Percentiles rank a stretch among this genome's conserved stretches.
Conservation (phyloP, 768 basidiomycete genomes). For the Trametes cinnabarina region DNA sequence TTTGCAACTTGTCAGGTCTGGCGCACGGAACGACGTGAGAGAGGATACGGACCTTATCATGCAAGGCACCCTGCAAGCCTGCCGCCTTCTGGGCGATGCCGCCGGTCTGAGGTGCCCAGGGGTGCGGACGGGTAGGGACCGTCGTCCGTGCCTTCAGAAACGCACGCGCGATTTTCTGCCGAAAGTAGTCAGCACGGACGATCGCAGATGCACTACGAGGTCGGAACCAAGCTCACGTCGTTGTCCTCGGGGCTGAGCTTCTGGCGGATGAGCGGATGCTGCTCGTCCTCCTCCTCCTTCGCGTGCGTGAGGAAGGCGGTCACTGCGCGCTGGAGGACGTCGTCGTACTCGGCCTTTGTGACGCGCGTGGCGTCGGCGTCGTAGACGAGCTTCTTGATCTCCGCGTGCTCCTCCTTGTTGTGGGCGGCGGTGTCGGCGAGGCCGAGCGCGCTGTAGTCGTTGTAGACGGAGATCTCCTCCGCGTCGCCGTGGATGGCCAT, state of each 20-base stretch:
- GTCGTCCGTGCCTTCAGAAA: constrained; percentile 23
- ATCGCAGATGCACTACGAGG: too few species aligned
- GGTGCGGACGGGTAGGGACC: constrained; percentile 24
- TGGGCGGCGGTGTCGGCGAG: constrained; percentile 20
- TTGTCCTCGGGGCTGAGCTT: constrained; percentile 21
- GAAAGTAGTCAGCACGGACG: neutral
- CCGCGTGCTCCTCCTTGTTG: constrained; percentile 19
- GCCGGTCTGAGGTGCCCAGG: constrained; percentile 23
- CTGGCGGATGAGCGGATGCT: constrained; percentile 17
- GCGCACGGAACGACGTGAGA: neutral
- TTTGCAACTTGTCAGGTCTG: too few species aligned
- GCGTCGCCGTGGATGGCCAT: constrained; percentile 23
- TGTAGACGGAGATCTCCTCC: constrained; percentile 25
- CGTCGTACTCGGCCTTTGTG: constrained; percentile 16
- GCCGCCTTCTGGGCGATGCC: constrained; percentile 24
- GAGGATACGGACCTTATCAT: constrained; percentile 19
- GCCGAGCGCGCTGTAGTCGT: constrained; percentile 16
- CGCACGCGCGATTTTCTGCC: constrained; percentile 18
- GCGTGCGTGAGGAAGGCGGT: constrained; percentile 22
- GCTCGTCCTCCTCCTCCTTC: constrained; percentile 24
- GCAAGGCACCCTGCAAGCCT: constrained; percentile 15
- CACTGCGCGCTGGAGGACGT: constrained; percentile 20
- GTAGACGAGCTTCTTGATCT: constrained; percentile 5
- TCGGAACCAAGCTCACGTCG: constrained; percentile 26
- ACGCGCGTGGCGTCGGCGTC: constrained; percentile 16